Evolutionary conservation across 176 grass and related monocot genomes (phyloP).

Genomic region (Oryza punctata): DNA sequence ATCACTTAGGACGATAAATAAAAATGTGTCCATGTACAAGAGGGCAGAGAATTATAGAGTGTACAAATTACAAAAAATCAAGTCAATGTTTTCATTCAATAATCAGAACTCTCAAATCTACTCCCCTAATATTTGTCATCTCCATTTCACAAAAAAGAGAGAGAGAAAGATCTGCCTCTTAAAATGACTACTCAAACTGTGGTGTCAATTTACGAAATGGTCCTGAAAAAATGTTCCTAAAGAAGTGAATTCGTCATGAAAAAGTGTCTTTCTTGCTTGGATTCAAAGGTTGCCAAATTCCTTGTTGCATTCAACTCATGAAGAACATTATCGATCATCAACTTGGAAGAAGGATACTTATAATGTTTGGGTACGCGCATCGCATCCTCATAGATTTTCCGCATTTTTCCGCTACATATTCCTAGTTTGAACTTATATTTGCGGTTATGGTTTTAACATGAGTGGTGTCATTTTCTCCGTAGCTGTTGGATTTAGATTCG

Average conservation of each 20-base stretch:
- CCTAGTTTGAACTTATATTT: background rate
- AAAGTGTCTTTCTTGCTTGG: background rate
- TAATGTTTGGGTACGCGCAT: background rate
- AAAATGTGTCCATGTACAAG: background rate
- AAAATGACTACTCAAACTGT: background rate
- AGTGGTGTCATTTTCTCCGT: constrained; percentile 15
- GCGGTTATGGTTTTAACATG: background rate
- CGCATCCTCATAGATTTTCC: background rate
- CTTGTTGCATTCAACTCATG: background rate
- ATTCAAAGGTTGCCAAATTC: background rate
- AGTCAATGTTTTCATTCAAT: too few species aligned
- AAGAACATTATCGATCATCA: constrained; percentile 1
- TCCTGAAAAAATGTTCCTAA: background rate
- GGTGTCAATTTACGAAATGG: background rate
- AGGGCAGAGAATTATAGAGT: background rate
- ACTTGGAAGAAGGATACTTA: constrained; percentile 11
- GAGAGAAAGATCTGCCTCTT: background rate
- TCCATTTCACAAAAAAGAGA: background rate
- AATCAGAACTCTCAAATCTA: background rate
- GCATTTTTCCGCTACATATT: background rate
- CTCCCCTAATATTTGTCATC: background rate
- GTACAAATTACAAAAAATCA: background rate
- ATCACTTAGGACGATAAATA: too few species aligned
- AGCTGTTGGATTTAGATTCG: constrained; percentile 38
- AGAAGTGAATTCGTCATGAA: background rate